Evolutionary conservation across 768 basidiomycete species (phyloP).

Genomic region (Xerocomellus intermedius): DNA sequence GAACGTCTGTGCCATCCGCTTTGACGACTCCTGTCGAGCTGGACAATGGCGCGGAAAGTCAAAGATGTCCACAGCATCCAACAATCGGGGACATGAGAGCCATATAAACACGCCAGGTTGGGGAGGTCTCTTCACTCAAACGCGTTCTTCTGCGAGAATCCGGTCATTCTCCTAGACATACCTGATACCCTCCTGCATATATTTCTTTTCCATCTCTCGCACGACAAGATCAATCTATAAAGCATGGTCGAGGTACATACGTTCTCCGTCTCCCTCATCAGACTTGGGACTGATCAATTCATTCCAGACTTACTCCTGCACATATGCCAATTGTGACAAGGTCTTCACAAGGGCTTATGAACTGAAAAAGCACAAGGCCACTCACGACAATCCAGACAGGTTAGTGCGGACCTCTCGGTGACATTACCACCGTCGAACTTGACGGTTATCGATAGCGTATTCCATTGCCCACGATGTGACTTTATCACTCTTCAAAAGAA

Average conservation of each 20-base stretch:
- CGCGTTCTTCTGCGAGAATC: slow-evolving; percentile 8
- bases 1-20: slow-evolving; percentile 2
- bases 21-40: slow-evolving; percentile 1
- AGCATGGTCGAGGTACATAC: slow-evolving; percentile 16
- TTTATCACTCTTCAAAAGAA: slow-evolving; percentile 23
- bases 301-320: slow-evolving; percentile 15
- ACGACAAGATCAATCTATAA: not conserved
- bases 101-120: slow-evolving; percentile 13
- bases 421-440: not conserved
- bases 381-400: slow-evolving; percentile 14
- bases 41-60: not conserved
- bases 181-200: not conserved
- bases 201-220: not conserved
- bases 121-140: not conserved
- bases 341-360: slow-evolving; percentile 18
- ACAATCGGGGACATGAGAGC: not conserved
- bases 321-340: slow-evolving; percentile 7
- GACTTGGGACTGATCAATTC: not conserved
- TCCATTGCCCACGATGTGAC: slow-evolving; percentile 16
- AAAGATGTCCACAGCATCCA: not conserved
- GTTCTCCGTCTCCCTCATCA: not conserved
- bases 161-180: slow-evolving; percentile 17
- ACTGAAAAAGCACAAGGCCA: slow-evolving; percentile 22
- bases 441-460: slow-evolving; percentile 9
- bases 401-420: not conserved